Evolutionary conservation across 345 rosid genomes (phyloP).

Genomic region (Eucalyptus viminalis): DNA sequence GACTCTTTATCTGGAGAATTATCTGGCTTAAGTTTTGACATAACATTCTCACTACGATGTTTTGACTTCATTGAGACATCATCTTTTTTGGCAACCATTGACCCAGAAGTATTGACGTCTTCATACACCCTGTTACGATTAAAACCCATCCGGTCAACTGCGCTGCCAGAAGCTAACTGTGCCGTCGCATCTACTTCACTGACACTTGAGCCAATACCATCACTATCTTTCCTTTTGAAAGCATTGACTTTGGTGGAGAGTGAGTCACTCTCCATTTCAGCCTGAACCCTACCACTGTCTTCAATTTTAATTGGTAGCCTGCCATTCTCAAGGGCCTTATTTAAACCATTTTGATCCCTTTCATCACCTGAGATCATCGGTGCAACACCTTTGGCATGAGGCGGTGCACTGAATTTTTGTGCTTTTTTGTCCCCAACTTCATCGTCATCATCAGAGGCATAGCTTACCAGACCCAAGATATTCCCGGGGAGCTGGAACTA

Average conservation of each 20-base stretch:
- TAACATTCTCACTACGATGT: conserved; percentile 1
- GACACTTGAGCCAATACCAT: not conserved
- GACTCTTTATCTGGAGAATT: conserved; percentile 22
- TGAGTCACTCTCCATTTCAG: conserved; percentile 1
- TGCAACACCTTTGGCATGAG: conserved; percentile 9
- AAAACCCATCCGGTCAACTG: not conserved
- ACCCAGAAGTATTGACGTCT: conserved; percentile 4
- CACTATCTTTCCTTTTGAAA: conserved; percentile 5
- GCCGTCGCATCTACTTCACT: not conserved
- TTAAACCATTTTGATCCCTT: conserved; percentile 10
- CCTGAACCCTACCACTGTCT: not conserved
- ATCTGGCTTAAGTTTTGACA: conserved; percentile 7
- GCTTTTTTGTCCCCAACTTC: conserved; percentile 27
- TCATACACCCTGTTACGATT: conserved; percentile 6
- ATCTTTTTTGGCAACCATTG: conserved; percentile 4
- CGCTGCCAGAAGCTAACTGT: not conserved
- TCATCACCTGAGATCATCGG: conserved; percentile 14
- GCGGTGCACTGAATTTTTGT: conserved; percentile 21
- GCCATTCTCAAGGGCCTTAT: conserved; percentile 21
- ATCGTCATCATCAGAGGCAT: conserved; percentile 81
- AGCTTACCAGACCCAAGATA: conserved; percentile 87
- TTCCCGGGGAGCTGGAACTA: conserved; percentile 54
- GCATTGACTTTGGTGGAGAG: not conserved
- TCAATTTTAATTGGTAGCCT: conserved; percentile 10
- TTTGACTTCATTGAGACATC: conserved; percentile 5